A percentile compares a stretch with the other conserved stretches of the same genome.
phyloP scores from a whole-genome alignment of 495 filamentous ascomycete genomes.

The Trichocladium uniseriatum region DNA sequence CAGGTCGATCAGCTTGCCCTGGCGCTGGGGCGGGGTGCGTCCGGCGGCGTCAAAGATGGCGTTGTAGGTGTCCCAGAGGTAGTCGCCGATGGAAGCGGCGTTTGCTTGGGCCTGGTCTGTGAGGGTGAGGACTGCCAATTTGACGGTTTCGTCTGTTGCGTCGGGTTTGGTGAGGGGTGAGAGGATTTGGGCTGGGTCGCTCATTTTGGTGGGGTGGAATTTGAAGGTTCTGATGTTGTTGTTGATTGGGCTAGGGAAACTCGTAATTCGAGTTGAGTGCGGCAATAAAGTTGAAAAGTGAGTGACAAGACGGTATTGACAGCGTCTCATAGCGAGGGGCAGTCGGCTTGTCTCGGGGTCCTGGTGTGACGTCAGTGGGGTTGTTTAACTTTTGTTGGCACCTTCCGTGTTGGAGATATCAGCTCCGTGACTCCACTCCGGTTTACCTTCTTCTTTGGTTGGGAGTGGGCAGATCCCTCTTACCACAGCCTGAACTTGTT shows the following conservation, averaged over 20 bases:
- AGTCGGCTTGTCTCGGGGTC: background rate
- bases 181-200: background rate
- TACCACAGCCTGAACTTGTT: too few relatives aligned
- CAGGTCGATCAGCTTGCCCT: constrained; percentile 5
- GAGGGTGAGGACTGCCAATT: background rate
- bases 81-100: background rate
- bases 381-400: background rate
- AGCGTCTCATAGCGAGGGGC: too few relatives aligned
- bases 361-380: constrained; percentile 5
- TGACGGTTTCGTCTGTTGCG: background rate
- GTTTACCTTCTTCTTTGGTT: too few relatives aligned
- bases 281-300: too few relatives aligned
- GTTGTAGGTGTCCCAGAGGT: constrained; percentile 5
- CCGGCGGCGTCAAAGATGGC: constrained; percentile 3
- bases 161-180: background rate
- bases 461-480: too few relatives aligned
- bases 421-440: too few relatives aligned
- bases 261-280: too few relatives aligned
- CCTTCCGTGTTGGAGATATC: background rate
- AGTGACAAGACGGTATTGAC: too few relatives aligned
- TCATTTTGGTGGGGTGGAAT: background rate
- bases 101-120: background rate
- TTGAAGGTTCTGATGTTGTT: too few relatives aligned
- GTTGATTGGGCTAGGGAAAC: too few relatives aligned
- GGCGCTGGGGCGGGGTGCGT: background rate